phyloP scores from a whole-genome alignment of 1,284 basidiomycete genomes.

The Ceratorhiza oryzae-sativae region DNA sequence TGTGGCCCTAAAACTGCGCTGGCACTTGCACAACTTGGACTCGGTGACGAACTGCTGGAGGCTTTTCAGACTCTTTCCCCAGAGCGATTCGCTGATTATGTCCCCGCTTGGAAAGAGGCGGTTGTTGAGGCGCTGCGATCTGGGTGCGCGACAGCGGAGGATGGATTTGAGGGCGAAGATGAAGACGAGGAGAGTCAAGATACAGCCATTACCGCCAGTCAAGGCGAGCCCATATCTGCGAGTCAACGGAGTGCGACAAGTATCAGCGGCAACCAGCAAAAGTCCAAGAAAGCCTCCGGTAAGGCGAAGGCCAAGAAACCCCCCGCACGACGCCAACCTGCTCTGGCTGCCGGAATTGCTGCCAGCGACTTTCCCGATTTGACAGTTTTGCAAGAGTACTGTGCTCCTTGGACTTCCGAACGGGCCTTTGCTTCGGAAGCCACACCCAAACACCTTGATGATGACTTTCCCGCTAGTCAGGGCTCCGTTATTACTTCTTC shows the following conservation, averaged over 20 bases:
- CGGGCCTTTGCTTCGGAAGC: conserved; percentile 6
- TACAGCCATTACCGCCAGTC: conserved; percentile 21
- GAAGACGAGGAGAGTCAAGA: conserved; percentile 35
- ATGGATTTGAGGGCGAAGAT: conserved; percentile 36
- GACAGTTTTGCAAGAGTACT: conserved; percentile 25
- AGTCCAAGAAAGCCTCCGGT: conserved; percentile 8
- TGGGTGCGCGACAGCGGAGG: conserved; percentile 21
- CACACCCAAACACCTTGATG: conserved; percentile 1
- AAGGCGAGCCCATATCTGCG: conserved; percentile 2
- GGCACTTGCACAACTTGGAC: conserved; percentile 55
- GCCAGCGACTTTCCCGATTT: conserved; percentile 35
- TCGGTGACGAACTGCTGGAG: conserved; percentile 59
- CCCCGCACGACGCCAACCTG: conserved; percentile 31
- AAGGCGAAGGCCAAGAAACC: conserved; percentile 31
- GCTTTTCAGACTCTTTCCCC: conserved; percentile 63
- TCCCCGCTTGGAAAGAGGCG: conserved; percentile 58
- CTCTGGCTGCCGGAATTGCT: conserved; percentile 23
- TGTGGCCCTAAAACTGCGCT: conserved; percentile 52
- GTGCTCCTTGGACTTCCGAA: conserved; percentile 36
- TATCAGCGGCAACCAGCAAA: conserved; percentile 2
- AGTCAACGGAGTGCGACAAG: conserved; percentile 15
- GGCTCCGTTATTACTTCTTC: conserved; percentile 29
- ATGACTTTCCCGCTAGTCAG: conserved; percentile 17
- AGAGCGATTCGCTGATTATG: conserved; percentile 60
- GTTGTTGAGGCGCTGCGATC: conserved; percentile 34